Conservation (phyloP, 176 grass and related monocot species). For the Hordeum vulgare region MorexV3_pseudomolecules_assembly NC_058524.1:581327960-581328459, state of each 20-base stretch:
- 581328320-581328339: background rate
- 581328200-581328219: conserved; percentile 14
- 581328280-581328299: background rate
- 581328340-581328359: background rate
- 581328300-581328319: background rate
- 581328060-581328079: conserved; percentile 3
- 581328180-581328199: background rate
- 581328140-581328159: background rate
- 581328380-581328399: background rate
- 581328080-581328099: conserved; percentile 4
- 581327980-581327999: background rate
- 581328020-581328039: background rate
- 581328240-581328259: background rate
- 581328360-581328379: background rate
- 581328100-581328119: conserved; percentile 9
- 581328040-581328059: background rate
- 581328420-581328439: background rate
- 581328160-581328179: background rate
- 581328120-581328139: conserved; percentile 10
- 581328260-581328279: conserved; percentile 2
- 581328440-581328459: background rate
- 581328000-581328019: conserved; percentile 1
- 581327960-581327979: background rate
- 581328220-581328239: background rate
- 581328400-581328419: background rate